A percentile compares a stretch with the other conserved stretches of the same genome.
Evolutionary conservation across 202 grass and related monocot genomes (phyloP).

Genomic region (Eragrostis tef): DNA sequence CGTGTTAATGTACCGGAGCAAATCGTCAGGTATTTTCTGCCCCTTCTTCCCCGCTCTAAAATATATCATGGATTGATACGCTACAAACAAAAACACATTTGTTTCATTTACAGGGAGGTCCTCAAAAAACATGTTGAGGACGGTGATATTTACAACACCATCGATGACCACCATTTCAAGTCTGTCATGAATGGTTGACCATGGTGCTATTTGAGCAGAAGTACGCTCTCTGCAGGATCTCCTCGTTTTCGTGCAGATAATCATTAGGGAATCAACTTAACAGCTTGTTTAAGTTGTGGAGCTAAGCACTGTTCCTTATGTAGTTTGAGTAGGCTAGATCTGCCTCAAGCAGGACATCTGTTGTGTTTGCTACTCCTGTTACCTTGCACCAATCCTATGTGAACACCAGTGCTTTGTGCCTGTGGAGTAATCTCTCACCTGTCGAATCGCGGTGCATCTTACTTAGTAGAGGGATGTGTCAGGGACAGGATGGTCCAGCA

Average conservation of each 20-base stretch:
- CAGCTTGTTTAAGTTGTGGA: slow-evolving; percentile 34
- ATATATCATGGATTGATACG: slow-evolving; percentile 4
- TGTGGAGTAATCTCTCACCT: not conserved
- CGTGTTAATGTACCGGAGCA: slow-evolving; percentile 56
- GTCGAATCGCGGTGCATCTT: not conserved
- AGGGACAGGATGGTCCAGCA: too few species aligned
- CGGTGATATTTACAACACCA: slow-evolving; percentile 83
- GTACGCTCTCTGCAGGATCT: slow-evolving; percentile 11
- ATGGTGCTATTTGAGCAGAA: slow-evolving; percentile 8
- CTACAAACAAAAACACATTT: not conserved
- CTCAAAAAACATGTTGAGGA: slow-evolving; percentile 53
- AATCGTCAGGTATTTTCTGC: slow-evolving; percentile 56
- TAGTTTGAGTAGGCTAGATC: slow-evolving; percentile 12
- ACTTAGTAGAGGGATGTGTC: too few species aligned
- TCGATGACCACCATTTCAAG: slow-evolving; percentile 76
- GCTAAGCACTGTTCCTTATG: not conserved
- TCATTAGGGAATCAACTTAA: slow-evolving; percentile 23
- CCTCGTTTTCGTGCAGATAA: not conserved
- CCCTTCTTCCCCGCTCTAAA: not conserved
- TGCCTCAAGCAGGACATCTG: not conserved
- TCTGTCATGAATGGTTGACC: slow-evolving; percentile 79
- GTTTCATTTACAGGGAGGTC: slow-evolving; percentile 50
- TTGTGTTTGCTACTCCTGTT: slow-evolving; percentile 26
- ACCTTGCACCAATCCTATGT: not conserved
- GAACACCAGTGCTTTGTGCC: not conserved